phyloP scores from a whole-genome alignment of 2,329 filamentous ascomycete species.

The Xylaria sp. region DNA sequence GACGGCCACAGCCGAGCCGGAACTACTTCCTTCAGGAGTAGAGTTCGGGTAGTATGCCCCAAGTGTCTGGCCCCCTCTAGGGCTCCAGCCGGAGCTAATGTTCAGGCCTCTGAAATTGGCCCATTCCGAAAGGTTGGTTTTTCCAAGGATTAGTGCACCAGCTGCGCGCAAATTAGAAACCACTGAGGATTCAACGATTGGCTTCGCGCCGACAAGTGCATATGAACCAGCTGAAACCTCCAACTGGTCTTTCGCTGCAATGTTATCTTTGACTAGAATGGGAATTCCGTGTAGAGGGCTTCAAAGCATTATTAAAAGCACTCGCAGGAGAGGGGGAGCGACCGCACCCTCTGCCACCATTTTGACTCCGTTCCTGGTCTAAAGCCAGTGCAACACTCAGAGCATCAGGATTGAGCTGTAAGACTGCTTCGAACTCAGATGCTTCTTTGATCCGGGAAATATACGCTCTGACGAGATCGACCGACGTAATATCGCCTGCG shows the following conservation, averaged over 20 bases:
- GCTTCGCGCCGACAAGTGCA: not conserved
- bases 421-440: too few relatives aligned
- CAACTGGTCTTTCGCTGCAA: not conserved
- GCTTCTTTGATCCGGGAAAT: too few relatives aligned
- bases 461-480: too few relatives aligned
- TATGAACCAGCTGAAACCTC: not conserved
- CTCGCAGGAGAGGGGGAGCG: too few relatives aligned
- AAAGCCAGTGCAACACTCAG: not conserved
- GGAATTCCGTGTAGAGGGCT: not conserved
- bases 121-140: constrained; percentile 1
- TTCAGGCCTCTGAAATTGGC: not conserved
- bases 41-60: not conserved
- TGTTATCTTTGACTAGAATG: constrained; percentile 8
- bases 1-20: constrained; percentile 53
- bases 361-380: not conserved
- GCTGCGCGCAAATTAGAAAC: not conserved
- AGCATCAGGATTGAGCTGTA: not conserved
- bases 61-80: not conserved
- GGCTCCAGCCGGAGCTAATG: not conserved
- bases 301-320: too few relatives aligned
- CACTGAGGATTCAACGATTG: not conserved
- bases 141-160: not conserved
- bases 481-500: too few relatives aligned
- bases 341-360: too few relatives aligned
- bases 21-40: not conserved